Conservation (phyloP, 176 grass and related monocot species). For the Rhynchospora breviuscula region DNA sequence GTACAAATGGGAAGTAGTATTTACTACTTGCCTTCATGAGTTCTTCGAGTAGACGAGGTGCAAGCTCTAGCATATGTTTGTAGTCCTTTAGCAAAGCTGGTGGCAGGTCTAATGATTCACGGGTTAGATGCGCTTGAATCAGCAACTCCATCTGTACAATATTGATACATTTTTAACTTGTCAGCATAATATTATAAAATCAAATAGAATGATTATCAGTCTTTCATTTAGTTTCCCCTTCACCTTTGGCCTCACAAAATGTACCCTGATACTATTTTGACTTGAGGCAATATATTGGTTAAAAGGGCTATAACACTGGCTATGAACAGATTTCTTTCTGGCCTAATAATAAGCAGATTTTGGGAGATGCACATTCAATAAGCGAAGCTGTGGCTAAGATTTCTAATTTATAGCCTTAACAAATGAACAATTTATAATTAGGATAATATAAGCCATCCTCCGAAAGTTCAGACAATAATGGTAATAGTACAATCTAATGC, state of each 20-base stretch:
- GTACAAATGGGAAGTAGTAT: background rate
- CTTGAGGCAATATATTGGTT: background rate
- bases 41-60: slow-evolving; percentile 94
- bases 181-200: background rate
- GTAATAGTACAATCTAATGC: background rate
- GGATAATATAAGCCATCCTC: background rate
- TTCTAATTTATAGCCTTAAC: background rate
- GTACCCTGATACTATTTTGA: no score
- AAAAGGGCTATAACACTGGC: background rate
- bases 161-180: slow-evolving; percentile 7
- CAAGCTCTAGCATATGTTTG: slow-evolving; percentile 95
- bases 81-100: slow-evolving; percentile 76
- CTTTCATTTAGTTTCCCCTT: background rate
- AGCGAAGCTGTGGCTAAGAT: background rate
- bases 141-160: slow-evolving; percentile 82
- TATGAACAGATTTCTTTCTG: background rate
- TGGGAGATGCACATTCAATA: background rate
- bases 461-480: background rate
- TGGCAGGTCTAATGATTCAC: slow-evolving; percentile 52
- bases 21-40: slow-evolving; percentile 65
- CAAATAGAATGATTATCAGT: background rate
- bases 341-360: slow-evolving; percentile 1
- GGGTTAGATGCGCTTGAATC: slow-evolving; percentile 91
- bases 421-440: background rate
- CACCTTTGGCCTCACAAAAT: no score